Base-by-base conservation (phyloP, 371 early-diverging fungal genomes). In the Batrachochytrium dendrobatidis region DNA sequence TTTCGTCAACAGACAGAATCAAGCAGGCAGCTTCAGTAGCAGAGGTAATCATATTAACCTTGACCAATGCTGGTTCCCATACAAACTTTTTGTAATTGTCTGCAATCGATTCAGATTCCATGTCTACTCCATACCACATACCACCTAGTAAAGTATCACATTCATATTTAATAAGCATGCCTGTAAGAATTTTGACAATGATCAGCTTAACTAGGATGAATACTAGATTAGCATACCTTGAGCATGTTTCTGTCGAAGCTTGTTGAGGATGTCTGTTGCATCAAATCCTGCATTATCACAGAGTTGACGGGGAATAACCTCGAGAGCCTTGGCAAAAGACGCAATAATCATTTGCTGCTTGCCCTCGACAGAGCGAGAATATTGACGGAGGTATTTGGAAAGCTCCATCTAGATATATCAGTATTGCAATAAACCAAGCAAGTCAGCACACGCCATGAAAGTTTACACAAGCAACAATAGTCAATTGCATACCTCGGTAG, bases 231-330 rank as follows among this genome's bases (percentile, higher is more conserved):
- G 57, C 56, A 74, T 76, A 72, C 87, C 89, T 67, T 86, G 85
- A 32, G 86, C 83, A 70, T 99, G 99, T 69, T 90, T 86, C 79
- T 92, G 91, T 69, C 99, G 86, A 57, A 99, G 82, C 77, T 93
- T 86, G 80, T 98, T 98, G 49, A 99, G 80, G 61, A 95, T 89
- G 73, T 93, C 94, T 12, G 98, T 98, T n/a, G 98, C 89, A 72
- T 99, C 99, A 63, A 99, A 94, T 58, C 99, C 99, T 61, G 99
- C 99, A 76, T 99, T 99, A 74, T 94, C 94, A 74, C 95, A 92
- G 31, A 99, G 83, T 74, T 97, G 97, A 71, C 97, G 88, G 15
- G 99, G 99, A 65, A 99, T 97, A 31, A 96, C 87, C 78, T 99
- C 99, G 58, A 99, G 85, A 15, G 99, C 98, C 73, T 93, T 93